Percentiles rank a stretch among this genome's conserved stretches.
Evolutionary conservation across 805 yeast species (phyloP).

Genomic region (Saccharomyces cerevisiae): DNA sequence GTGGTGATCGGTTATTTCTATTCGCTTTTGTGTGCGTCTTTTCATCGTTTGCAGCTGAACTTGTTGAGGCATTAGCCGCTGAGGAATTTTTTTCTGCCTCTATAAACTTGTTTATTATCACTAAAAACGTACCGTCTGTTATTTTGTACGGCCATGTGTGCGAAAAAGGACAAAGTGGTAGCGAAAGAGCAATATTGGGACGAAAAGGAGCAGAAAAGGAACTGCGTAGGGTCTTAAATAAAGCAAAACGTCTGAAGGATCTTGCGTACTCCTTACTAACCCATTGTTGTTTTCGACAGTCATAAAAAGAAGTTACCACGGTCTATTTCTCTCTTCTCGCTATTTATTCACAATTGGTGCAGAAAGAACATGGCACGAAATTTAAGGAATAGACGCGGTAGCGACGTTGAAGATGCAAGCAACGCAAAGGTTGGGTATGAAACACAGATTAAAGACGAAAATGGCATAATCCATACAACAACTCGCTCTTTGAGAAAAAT

Average conservation of each 20-base stretch:
- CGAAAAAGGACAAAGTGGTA: not conserved
- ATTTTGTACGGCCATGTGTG: not conserved
- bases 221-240: not conserved
- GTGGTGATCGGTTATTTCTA: not conserved
- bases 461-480: conserved; percentile 25
- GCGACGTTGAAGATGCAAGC: conserved; percentile 8
- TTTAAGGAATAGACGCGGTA: conserved; percentile 10
- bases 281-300: not conserved
- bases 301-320: not conserved
- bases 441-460: conserved; percentile 21
- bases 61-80: not conserved
- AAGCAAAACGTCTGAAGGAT: not conserved
- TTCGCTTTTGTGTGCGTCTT: not conserved
- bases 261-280: not conserved
- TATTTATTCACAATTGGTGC: not conserved
- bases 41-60: not conserved
- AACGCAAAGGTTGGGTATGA: conserved; percentile 9
- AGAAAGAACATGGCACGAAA: conserved; percentile 8
- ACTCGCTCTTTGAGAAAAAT: conserved; percentile 29
- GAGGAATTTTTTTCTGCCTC: not conserved
- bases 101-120: not conserved
- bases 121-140: not conserved
- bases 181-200: not conserved
- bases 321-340: not conserved
- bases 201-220: not conserved